Percentiles rank a stretch among this genome's conserved stretches.
phyloP scores from a whole-genome alignment of 2,329 filamentous ascomycete genomes.

The Byssoonygena ceratinophila region DNA sequence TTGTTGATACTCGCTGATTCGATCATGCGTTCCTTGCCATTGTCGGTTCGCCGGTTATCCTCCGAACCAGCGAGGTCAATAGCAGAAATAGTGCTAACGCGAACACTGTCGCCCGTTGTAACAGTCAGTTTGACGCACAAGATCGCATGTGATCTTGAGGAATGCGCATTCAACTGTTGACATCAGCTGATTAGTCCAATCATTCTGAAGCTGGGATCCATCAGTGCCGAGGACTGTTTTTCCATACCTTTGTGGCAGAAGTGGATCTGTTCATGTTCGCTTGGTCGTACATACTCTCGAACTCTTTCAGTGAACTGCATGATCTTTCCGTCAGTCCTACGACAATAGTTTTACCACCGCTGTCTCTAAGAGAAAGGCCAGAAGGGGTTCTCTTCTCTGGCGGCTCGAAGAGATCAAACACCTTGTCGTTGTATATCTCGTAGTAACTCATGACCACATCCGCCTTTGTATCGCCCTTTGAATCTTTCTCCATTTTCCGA shows the following conservation, averaged over 20 bases:
- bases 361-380: constrained; percentile 73
- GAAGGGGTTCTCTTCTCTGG: constrained; percentile 74
- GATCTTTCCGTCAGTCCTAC: constrained; percentile 73
- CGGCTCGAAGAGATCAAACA: constrained; percentile 79
- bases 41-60: constrained; percentile 88
- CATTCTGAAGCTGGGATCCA: constrained; percentile 3
- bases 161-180: constrained; percentile 67
- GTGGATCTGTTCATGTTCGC: constrained; percentile 85
- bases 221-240: background rate
- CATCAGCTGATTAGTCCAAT: constrained; percentile 8
- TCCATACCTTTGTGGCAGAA: constrained; percentile 62
- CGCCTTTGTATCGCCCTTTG: constrained; percentile 57
- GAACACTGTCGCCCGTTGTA: constrained; percentile 55
- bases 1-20: constrained; percentile 98
- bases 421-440: constrained; percentile 95
- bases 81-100: constrained; percentile 75
- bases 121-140: constrained; percentile 81
- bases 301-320: constrained; percentile 78
- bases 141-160: constrained; percentile 80
- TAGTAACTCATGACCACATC: constrained; percentile 77
- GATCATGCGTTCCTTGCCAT: constrained; percentile 82
- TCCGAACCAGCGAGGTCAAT: constrained; percentile 94
- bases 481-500: constrained; percentile 76
- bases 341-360: constrained; percentile 75
- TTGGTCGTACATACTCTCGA: constrained; percentile 80